Evolutionary conservation across 2,329 filamentous ascomycete genomes (phyloP).

Genomic region (Pseudocercospora fuligena): DNA sequence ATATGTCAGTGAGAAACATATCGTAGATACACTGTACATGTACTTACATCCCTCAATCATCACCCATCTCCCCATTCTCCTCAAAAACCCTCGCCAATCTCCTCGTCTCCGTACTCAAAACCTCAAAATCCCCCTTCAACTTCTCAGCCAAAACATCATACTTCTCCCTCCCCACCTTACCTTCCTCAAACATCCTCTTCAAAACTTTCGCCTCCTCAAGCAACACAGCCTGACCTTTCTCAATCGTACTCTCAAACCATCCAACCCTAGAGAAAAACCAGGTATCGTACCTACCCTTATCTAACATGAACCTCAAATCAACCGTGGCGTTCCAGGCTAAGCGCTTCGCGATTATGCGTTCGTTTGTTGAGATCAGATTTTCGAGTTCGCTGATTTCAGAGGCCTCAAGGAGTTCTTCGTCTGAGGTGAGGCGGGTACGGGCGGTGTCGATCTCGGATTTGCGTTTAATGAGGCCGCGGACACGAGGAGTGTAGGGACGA

Average conservation of each 20-base stretch:
- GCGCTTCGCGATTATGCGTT: conserved; percentile 27
- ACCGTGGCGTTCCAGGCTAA: conserved; percentile 33
- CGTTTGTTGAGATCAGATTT: conserved; percentile 15
- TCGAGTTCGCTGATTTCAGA: conserved; percentile 21
- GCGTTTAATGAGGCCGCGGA: conserved; percentile 24
- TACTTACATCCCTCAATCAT: conserved; percentile 10
- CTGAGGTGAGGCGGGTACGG: conserved; percentile 7
- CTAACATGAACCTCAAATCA: conserved; percentile 37
- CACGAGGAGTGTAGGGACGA: conserved; percentile 10
- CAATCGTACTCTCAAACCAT: conserved; percentile 36
- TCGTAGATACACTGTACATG: neutral
- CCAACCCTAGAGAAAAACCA: conserved; percentile 24
- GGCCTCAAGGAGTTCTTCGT: conserved; percentile 9
- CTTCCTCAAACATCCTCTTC: conserved; percentile 22
- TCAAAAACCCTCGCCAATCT: conserved; percentile 35
- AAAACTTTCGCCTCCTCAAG: conserved; percentile 31
- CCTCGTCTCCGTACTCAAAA: conserved; percentile 30
- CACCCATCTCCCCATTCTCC: conserved; percentile 30
- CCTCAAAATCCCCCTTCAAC: conserved; percentile 28
- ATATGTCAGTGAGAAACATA: too few species aligned
- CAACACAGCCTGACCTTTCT: conserved; percentile 33
- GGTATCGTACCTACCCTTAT: conserved; percentile 32
- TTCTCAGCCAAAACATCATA: conserved; percentile 27
- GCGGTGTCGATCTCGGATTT: conserved; percentile 13
- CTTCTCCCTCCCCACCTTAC: conserved; percentile 13